phyloP scores from a whole-genome alignment of 192 early-diverging fungal species.

The Rhizoclosmatium sp. region DNA sequence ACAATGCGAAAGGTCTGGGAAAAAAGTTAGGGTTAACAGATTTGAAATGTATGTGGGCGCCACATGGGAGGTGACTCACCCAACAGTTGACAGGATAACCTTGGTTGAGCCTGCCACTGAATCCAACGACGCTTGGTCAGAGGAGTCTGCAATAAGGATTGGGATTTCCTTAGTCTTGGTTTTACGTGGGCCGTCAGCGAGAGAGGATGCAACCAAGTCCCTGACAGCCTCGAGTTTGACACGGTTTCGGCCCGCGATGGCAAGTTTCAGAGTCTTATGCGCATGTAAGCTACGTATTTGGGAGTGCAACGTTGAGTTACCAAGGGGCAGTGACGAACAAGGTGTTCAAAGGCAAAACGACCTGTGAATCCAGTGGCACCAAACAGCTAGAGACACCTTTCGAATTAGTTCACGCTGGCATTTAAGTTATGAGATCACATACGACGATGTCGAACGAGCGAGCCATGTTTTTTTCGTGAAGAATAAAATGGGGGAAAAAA shows the following conservation, averaged over 20 bases:
- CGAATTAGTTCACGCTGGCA: too few relatives aligned
- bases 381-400: background rate
- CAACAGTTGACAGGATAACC: constrained; percentile 85
- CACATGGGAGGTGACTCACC: constrained; percentile 23
- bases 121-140: constrained; percentile 66
- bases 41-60: background rate
- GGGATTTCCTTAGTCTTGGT: constrained; percentile 46
- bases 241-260: constrained; percentile 80
- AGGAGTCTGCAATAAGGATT: constrained; percentile 75
- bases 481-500: background rate
- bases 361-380: constrained; percentile 92
- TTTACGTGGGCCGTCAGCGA: background rate
- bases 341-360: constrained; percentile 71
- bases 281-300: background rate
- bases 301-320: constrained; percentile 13
- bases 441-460: constrained; percentile 14
- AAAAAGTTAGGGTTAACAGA: background rate
- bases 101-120: constrained; percentile 65
- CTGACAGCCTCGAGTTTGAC: constrained; percentile 70
- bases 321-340: constrained; percentile 50
- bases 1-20: constrained; percentile 66
- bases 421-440: too few relatives aligned
- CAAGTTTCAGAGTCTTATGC: constrained; percentile 66
- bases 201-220: constrained; percentile 51
- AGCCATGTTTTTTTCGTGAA: too few relatives aligned